A percentile compares a stretch with the other conserved stretches of the same genome.
phyloP scores from a whole-genome alignment of 345 rosid genomes.

The Euphorbia pulcherrima region DNA sequence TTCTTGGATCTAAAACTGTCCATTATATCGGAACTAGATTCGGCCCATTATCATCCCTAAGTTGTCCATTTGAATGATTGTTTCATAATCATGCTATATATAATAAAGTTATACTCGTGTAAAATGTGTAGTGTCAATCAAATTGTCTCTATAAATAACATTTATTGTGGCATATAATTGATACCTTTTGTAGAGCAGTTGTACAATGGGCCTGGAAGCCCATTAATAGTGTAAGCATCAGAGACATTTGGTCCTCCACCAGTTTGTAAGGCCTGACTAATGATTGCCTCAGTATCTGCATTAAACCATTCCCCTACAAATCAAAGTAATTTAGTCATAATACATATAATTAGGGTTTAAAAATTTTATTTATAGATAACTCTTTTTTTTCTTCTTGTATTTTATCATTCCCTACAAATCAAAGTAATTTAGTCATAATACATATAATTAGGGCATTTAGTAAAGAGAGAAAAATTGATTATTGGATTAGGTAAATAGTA shows the following conservation, averaged over 20 bases:
- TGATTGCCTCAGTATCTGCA: constrained; percentile 25
- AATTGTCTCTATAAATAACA: too few species aligned
- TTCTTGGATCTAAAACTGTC: too few species aligned
- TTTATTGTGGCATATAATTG: not conserved
- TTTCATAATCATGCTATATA: too few species aligned
- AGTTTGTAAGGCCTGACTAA: constrained; percentile 20
- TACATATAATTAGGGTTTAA: too few species aligned
- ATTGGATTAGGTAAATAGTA: not conserved
- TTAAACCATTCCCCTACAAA: constrained; percentile 32
- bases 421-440: not conserved
- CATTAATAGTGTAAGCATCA: constrained; percentile 29
- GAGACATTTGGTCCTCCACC: constrained; percentile 34
- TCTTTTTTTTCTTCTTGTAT: too few species aligned
- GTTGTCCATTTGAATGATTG: too few species aligned
- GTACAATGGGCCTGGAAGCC: constrained; percentile 27
- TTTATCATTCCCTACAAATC: constrained; percentile 28
- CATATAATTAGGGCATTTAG: not conserved
- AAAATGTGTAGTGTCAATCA: too few species aligned
- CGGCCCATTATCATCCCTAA: too few species aligned
- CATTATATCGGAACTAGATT: too few species aligned
- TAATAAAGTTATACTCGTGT: too few species aligned
- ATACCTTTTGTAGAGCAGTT: constrained; percentile 31
- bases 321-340: not conserved
- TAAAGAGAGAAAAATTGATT: not conserved
- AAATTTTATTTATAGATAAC: too few species aligned